phyloP scores from a whole-genome alignment of 1,284 basidiomycete species.

The Trichosporon coremiiforme region DNA sequence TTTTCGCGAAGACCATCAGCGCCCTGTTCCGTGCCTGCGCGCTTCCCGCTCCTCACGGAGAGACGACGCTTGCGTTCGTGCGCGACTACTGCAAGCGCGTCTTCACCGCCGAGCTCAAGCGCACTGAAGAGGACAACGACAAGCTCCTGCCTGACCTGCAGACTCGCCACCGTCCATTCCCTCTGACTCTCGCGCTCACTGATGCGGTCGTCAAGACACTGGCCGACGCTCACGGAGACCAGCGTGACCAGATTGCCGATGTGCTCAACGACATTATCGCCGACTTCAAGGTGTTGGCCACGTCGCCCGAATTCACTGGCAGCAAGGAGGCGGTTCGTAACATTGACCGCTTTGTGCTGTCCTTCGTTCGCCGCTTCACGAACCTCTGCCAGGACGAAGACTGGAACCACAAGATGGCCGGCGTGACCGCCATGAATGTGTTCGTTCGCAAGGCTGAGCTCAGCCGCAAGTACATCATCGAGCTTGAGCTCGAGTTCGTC shows the following conservation, averaged over 20 bases:
- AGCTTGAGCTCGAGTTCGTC: conserved; percentile 87
- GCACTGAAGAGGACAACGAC: conserved; percentile 36
- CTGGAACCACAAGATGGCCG: conserved; percentile 84
- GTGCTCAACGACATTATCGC: conserved; percentile 67
- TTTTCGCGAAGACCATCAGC: conserved; percentile 45
- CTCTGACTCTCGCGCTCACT: conserved; percentile 56
- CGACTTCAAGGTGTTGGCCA: conserved; percentile 66
- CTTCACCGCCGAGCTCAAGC: conserved; percentile 46
- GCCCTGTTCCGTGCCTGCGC: conserved; percentile 47
- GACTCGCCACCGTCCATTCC: conserved; percentile 44
- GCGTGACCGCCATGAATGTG: conserved; percentile 78
- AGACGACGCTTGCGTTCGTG: conserved; percentile 45
- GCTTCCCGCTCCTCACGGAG: conserved; percentile 33
- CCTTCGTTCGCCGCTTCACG: conserved; percentile 76
- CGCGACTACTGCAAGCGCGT: conserved; percentile 45
- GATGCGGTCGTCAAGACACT: conserved; percentile 77
- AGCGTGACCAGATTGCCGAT: conserved; percentile 65
- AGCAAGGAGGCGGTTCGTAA: conserved; percentile 63
- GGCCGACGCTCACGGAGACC: conserved; percentile 65
- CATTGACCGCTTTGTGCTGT: conserved; percentile 64
- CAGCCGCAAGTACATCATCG: conserved; percentile 77
- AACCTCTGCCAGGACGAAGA: conserved; percentile 85
- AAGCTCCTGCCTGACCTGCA: conserved; percentile 37
- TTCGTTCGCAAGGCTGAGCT: conserved; percentile 72
- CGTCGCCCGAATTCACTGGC: conserved; percentile 52